Evolutionary conservation across 768 basidiomycete species (phyloP).

Genomic region (Hericium rajendrae): DNA sequence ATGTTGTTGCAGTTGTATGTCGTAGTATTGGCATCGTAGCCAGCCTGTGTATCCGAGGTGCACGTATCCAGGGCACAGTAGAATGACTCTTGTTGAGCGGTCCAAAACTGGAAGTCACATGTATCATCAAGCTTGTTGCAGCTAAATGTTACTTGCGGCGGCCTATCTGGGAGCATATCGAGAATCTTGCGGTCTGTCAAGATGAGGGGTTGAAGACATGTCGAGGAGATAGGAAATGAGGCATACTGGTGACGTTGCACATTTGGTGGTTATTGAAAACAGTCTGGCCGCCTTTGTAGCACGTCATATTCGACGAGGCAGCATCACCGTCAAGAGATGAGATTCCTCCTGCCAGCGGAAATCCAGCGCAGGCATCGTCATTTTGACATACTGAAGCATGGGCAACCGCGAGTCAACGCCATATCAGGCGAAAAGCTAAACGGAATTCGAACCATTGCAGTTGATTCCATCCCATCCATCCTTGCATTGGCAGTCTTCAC

Average conservation of each 20-base stretch:
- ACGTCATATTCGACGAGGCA: conserved; percentile 64
- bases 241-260: conserved; percentile 94
- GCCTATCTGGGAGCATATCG: conserved; percentile 83
- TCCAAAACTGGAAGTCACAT: conserved; percentile 99
- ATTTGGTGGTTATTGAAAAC: conserved; percentile 96
- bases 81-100: conserved; percentile 88
- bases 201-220: conserved; percentile 4
- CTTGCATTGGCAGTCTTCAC: conserved; percentile 76
- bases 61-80: conserved; percentile 84
- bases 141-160: conserved; percentile 94
- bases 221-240: no score
- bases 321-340: conserved; percentile 31
- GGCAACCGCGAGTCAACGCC: neutral
- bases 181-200: conserved; percentile 76
- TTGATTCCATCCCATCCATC: conserved; percentile 96
- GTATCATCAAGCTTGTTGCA: conserved; percentile 56
- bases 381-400: conserved; percentile 68
- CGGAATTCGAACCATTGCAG: conserved; percentile 71
- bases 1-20: conserved; percentile 76
- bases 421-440: neutral
- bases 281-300: conserved; percentile 87
- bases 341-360: conserved; percentile 50
- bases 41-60: conserved; percentile 32
- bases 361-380: conserved; percentile 69
- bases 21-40: conserved; percentile 63